phyloP scores from a whole-genome alignment of 306 rosid species.

The Cucumis melo region DNA sequence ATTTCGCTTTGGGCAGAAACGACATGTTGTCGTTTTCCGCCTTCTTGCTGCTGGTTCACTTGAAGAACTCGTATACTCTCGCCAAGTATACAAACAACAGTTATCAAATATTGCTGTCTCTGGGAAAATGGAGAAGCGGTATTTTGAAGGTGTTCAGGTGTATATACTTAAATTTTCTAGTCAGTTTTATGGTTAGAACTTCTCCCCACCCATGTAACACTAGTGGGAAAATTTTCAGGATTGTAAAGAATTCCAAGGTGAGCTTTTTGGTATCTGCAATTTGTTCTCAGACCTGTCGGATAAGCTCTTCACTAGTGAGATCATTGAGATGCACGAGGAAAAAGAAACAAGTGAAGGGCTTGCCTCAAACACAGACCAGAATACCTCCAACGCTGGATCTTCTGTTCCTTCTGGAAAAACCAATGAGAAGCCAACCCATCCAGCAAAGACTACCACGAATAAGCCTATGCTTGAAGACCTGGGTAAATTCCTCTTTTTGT shows the following conservation, averaged over 20 bases:
- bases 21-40: conserved; percentile 83
- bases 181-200: not conserved
- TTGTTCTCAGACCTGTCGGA: conserved; percentile 80
- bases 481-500: conserved; percentile 26
- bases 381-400: conserved; percentile 10
- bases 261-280: conserved; percentile 88
- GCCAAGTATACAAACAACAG: conserved; percentile 95
- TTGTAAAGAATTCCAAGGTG: conserved; percentile 87
- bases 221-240: conserved; percentile 25
- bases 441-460: conserved; percentile 17
- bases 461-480: conserved; percentile 48
- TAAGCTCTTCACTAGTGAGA: conserved; percentile 73
- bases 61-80: conserved; percentile 88
- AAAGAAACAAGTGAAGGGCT: conserved; percentile 13
- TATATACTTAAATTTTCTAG: conserved; percentile 4
- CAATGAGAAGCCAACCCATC: too few species aligned
- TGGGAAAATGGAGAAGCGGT: conserved; percentile 86
- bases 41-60: conserved; percentile 88
- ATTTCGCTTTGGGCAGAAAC: conserved; percentile 86
- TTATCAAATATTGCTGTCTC: conserved; percentile 83
- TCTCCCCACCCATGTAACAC: not conserved
- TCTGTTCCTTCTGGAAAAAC: conserved; percentile 23
- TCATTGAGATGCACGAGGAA: conserved; percentile 46
- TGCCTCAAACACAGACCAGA: conserved; percentile 9
- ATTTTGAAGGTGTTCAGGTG: conserved; percentile 99